Evolutionary conservation across 2,329 filamentous ascomycete species (phyloP), one percentile per base, ranked within the genome.

Genomic region (Venturiaceae sp.): DNA sequence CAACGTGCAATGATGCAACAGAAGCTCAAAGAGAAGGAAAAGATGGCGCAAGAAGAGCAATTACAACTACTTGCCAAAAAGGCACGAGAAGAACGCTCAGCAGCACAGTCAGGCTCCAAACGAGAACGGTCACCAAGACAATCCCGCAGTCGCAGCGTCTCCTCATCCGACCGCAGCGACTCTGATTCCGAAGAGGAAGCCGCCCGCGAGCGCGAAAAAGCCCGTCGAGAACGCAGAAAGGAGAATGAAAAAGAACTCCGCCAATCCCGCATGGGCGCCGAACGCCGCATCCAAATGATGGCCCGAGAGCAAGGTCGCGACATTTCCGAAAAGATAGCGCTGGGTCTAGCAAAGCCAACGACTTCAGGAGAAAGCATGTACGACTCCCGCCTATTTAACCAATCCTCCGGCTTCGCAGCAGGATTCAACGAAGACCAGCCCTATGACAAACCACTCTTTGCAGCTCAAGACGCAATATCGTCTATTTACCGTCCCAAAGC

Each of bases 361-460:
- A 88, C 94, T 69, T 88, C 86, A 55, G 87, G 87, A 58, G 94
- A 99, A 72, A 86, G 88, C 26, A 97, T 97, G 94, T 99, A 95
- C 76, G 94, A 99, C 75, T 95, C 91, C 2, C 82, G 94, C 41
- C 75, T 99, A 32, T 99, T 99, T 75, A 96, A 97, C 74, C 90
- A 95, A 74, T 87, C 85, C 5, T 92, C 88, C 65, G 94, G 94
- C 0, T 95, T 99, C 69, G 87, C 91, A 65, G 83, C 85, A 56
- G 94, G 92, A 0, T 91, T 96, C 80, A 99, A 99, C 72, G 94
- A 99, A 72, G 94, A 99, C 71, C 94, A 99, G 68, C 85, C 86
- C 0, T 99, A 97, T 75, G 94, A 97, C 72, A 97, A 97, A 74
- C 94, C 94, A 21, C 78, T 99, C 7, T 99, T 99, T 70, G 92